phyloP scores from a whole-genome alignment of 139 green algal species.

The Tetraselmis striata region DNA sequence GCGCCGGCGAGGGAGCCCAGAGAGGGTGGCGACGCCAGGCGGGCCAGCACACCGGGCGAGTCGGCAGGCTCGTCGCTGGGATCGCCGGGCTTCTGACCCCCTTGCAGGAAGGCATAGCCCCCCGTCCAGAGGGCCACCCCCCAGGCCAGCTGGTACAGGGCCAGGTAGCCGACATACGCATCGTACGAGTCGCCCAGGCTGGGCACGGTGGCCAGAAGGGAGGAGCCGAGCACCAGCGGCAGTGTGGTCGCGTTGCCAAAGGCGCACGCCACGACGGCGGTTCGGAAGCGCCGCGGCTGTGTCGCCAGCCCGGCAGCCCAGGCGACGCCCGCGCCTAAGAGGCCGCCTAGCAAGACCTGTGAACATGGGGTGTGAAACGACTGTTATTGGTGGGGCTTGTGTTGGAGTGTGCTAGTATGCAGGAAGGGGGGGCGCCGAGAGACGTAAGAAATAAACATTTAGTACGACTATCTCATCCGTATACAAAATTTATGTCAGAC shows the following conservation, averaged over 20 bases:
- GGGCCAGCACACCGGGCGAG: not conserved
- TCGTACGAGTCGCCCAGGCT: not conserved
- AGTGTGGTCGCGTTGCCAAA: constrained; percentile 4
- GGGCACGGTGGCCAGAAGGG: not conserved
- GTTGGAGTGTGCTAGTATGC: no score
- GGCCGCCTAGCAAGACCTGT: not conserved
- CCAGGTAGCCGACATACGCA: not conserved
- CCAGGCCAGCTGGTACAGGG: constrained; percentile 2
- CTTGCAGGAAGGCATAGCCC: not conserved
- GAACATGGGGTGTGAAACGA: not conserved
- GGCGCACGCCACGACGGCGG: not conserved
- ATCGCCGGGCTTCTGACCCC: not conserved
- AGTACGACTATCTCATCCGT: no score
- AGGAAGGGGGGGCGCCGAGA: no score
- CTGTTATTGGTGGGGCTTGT: no score
- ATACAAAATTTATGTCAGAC: no score
- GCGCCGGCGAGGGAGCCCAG: not conserved
- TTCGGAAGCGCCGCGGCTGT: not conserved
- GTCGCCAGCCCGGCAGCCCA: not conserved
- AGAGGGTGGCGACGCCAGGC: not conserved
- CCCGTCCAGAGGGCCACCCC: not conserved
- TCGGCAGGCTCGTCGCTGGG: not conserved
- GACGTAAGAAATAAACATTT: no score
- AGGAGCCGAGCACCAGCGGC: not conserved
- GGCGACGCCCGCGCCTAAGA: not conserved